Evolutionary conservation across 169 alveolate species (phyloP), one percentile per base, ranked within the genome.

Genomic region (Pseudocohnilembus persalinus): DNA sequence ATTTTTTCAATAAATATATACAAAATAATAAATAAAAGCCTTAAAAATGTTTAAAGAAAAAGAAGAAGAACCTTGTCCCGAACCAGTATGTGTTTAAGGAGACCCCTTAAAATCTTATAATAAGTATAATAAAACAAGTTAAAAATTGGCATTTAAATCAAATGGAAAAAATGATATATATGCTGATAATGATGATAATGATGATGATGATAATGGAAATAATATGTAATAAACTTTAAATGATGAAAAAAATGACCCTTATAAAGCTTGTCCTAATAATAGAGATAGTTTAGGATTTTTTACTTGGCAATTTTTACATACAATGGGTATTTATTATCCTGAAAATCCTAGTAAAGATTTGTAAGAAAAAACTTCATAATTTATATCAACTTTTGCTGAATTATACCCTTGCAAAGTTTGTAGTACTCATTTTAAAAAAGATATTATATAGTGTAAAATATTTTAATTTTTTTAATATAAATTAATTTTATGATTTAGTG

Each of bases 231-330:
- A 28, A 75, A 64, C 31, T 16, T n/a, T 31, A 27, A 75, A 75
- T 26, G 65, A 20, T 73, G 28, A 1, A 4, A 0, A 28, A 75
- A 64, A 75, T 1, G 73, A 77, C n/a, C 82, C 65, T 0, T 77
- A 77, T 26, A 34, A 77, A 33, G 34, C 20, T 31, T 85, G 89
- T 73, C 89, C 89, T 31, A 29, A 73, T 1, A 63, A 74, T 73
- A 77, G 84, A 63, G 29, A 64, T 27, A 79, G 82, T 75, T 77
- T 76, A 35, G 89, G 89, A 29, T 76, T 63, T 29, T 85, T 77
- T 77, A 85, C 89, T 28, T 85, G 89, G 89, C 68, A 79, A 27
- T 76, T 85, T 63, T 74, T 85, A 31, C 89, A 85, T 79, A 85
- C 89, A 26, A 79, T 78, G 34, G 89, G 85, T 4, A 85, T 85